A percentile compares a stretch with the other conserved stretches of the same genome.
Conservation (phyloP, 2,329 filamentous ascomycete species). For the Talaromyces atroroseus region DNA sequence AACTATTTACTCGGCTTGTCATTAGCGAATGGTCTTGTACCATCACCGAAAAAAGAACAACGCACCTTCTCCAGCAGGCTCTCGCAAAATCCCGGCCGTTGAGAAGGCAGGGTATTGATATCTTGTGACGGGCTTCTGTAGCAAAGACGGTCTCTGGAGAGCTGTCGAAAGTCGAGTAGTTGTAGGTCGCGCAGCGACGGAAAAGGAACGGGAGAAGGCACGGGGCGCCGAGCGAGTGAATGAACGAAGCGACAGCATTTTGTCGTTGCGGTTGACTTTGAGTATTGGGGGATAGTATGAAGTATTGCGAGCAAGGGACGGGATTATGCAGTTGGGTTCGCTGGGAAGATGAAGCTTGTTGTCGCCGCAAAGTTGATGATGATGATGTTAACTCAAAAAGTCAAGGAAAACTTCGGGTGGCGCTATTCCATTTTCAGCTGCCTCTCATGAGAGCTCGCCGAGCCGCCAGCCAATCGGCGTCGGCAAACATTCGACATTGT, state of each 20-base stretch:
- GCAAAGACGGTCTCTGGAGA: slow-evolving; percentile 46
- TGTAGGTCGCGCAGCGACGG: slow-evolving; percentile 42
- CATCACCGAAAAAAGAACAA: not conserved
- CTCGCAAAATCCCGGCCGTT: slow-evolving; percentile 37
- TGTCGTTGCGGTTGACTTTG: slow-evolving; percentile 22
- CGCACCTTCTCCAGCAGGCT: slow-evolving; percentile 43
- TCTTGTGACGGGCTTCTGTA: slow-evolving; percentile 18
- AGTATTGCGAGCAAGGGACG: not conserved
- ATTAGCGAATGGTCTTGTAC: not conserved
- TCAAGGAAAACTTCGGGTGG: slow-evolving; percentile 21
- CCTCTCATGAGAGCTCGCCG: not conserved
- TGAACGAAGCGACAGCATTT: slow-evolving; percentile 65
- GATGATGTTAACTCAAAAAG: slow-evolving; percentile 15
- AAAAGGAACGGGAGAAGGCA: slow-evolving; percentile 53
- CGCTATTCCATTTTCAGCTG: slow-evolving; percentile 17
- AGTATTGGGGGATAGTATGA: not conserved
- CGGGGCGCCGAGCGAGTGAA: slow-evolving; percentile 64
- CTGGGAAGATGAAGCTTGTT: not conserved
- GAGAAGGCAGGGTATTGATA: slow-evolving; percentile 41
- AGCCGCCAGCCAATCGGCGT: slow-evolving; percentile 4
- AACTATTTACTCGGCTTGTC: slow-evolving; percentile 31
- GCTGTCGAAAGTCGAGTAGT: slow-evolving; percentile 45
- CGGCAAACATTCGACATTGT: slow-evolving; percentile 16
- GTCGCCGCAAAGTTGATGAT: not conserved
- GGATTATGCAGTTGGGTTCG: not conserved